A percentile compares a stretch with the other conserved stretches of the same genome.
phyloP scores from a whole-genome alignment of 1,284 basidiomycete genomes.

The Gomphus sp. region DNA sequence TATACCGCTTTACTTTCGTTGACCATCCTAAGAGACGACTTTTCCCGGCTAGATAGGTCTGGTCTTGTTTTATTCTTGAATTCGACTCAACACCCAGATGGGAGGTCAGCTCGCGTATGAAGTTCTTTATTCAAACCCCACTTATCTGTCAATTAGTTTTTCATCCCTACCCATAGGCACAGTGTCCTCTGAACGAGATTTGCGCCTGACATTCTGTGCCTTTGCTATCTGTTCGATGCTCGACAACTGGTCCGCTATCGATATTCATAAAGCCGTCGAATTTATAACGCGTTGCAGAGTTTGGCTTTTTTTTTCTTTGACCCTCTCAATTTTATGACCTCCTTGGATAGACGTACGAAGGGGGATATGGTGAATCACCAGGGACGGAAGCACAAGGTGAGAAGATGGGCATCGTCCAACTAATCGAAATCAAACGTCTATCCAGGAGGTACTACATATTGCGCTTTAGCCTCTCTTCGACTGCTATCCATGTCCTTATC shows the following conservation, averaged over 20 bases:
- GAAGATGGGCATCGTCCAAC: slow-evolving; percentile 10
- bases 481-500: slow-evolving; percentile 26
- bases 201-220: slow-evolving; percentile 84
- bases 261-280: slow-evolving; percentile 45
- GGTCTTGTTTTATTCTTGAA: slow-evolving; percentile 57
- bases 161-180: slow-evolving; percentile 56
- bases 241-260: slow-evolving; percentile 67
- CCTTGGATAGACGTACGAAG: slow-evolving; percentile 75
- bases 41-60: slow-evolving; percentile 52
- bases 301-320: slow-evolving; percentile 17
- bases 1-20: slow-evolving; percentile 81
- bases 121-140: not conserved
- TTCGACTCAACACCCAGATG: slow-evolving; percentile 68
- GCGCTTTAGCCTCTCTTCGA: slow-evolving; percentile 69
- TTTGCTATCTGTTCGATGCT: slow-evolving; percentile 76
- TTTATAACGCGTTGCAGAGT: slow-evolving; percentile 71
- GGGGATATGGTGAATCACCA: slow-evolving; percentile 81
- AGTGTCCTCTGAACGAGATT: slow-evolving; percentile 45
- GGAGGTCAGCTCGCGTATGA: slow-evolving; percentile 48
- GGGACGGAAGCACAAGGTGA: slow-evolving; percentile 79
- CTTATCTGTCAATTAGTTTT: slow-evolving; percentile 43
- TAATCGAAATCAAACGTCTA: not conserved
- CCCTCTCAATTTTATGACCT: not conserved
- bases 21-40: slow-evolving; percentile 76
- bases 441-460: slow-evolving; percentile 89